A percentile compares a stretch with the other conserved stretches of the same genome.
These are phyloP conservation scores for Boletellus ananas DNA, from an alignment of 768 basidiomycete genomes.

Conservation along the genomic window DNA sequence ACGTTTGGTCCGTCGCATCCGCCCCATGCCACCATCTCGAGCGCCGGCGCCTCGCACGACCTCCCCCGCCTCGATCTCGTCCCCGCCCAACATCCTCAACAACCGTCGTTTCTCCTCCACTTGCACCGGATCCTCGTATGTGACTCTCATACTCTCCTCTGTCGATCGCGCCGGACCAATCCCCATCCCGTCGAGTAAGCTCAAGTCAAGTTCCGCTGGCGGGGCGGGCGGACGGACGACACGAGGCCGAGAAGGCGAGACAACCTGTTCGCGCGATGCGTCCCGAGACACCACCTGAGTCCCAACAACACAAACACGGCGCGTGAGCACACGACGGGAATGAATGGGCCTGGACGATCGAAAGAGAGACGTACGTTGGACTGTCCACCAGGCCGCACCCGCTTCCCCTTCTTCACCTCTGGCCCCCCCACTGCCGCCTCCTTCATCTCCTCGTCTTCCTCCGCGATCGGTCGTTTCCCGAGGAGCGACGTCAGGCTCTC, in stretches of 20 bases:
- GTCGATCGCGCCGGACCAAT: slow-evolving; percentile 16
- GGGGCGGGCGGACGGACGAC: neutral
- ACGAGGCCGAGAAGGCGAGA: slow-evolving; percentile 10
- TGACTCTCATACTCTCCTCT: slow-evolving; percentile 53
- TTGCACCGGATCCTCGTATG: slow-evolving; percentile 68
- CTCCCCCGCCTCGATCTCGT: slow-evolving; percentile 15
- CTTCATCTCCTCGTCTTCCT: slow-evolving; percentile 32
- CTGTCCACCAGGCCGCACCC: slow-evolving; percentile 35
- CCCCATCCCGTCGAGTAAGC: slow-evolving; percentile 22
- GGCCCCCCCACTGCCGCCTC: slow-evolving; percentile 1
- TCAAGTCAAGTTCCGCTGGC: slow-evolving; percentile 28
- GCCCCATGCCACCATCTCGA: neutral
- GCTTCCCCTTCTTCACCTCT: slow-evolving; percentile 30
- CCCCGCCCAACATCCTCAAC: slow-evolving; percentile 46
- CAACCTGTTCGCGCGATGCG: slow-evolving; percentile 30
- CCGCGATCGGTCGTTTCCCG: slow-evolving; percentile 57
- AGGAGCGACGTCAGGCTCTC: slow-evolving; percentile 66
- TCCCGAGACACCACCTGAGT: slow-evolving; percentile 33
- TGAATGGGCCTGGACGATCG: too few relatives aligned
- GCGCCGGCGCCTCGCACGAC: slow-evolving; percentile 16
- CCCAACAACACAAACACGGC: neutral
- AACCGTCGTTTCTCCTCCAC: slow-evolving; percentile 53
- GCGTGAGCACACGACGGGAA: neutral
- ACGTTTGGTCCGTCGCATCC: slow-evolving; percentile 12
- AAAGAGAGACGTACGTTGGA: slow-evolving; percentile 30